Conservation (phyloP, 2,329 filamentous ascomycete genomes). For the Cladorrhinum sp. region DNA sequence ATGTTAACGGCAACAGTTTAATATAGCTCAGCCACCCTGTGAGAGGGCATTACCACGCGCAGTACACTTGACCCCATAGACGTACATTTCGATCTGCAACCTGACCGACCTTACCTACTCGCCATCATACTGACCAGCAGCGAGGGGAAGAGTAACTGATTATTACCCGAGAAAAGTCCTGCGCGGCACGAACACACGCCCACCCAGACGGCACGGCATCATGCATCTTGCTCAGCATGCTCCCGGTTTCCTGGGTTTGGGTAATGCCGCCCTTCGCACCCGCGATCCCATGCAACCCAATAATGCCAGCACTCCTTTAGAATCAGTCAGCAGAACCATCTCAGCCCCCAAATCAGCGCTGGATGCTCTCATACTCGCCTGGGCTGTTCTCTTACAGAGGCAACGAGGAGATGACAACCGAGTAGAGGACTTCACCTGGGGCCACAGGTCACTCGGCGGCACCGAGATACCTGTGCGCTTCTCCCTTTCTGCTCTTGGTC, state of each 20-base stretch:
- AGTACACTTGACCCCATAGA: not conserved
- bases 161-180: not conserved
- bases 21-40: not conserved
- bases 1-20: not conserved
- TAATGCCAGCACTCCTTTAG: not conserved
- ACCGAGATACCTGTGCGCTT: constrained; percentile 10
- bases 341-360: not conserved
- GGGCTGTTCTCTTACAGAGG: constrained; percentile 12
- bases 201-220: not conserved
- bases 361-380: constrained; percentile 10
- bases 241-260: constrained; percentile 6
- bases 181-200: not conserved
- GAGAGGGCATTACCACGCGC: not conserved
- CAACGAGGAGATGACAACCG: constrained; percentile 8
- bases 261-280: not conserved
- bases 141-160: not conserved
- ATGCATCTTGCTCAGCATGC: constrained; percentile 13
- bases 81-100: not conserved
- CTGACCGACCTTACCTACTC: not conserved
- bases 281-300: constrained; percentile 8
- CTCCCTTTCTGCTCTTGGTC: constrained; percentile 10
- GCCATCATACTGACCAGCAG: not conserved
- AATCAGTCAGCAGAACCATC: constrained; percentile 8
- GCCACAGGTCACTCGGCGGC: not conserved
- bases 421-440: constrained; percentile 13